Percentiles rank a stretch among this genome's conserved stretches.
Conservation (phyloP, 306 rosid genomes). For the Ziziphus jujuba region DNA sequence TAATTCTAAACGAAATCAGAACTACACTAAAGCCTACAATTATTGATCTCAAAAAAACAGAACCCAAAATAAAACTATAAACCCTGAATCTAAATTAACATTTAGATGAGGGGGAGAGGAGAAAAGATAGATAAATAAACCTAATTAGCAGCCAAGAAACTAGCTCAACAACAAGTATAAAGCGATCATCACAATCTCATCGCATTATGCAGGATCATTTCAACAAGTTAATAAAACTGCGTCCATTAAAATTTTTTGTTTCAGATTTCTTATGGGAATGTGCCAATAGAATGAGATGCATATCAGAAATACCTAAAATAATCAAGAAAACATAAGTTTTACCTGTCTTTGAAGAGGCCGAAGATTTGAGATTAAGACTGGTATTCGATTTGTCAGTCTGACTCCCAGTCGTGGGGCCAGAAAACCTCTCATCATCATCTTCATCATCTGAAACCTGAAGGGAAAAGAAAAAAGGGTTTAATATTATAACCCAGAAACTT, state of each 20-base stretch:
- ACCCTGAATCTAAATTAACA: too few species aligned
- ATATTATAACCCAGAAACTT: not conserved
- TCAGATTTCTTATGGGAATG: not conserved
- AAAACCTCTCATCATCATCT: slow-evolving; percentile 58
- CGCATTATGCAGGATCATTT: too few species aligned
- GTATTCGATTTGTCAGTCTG: slow-evolving; percentile 57
- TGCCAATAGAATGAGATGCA: not conserved
- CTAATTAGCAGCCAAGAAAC: too few species aligned
- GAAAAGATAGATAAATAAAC: too few species aligned
- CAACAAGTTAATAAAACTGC: not conserved
- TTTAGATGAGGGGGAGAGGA: too few species aligned
- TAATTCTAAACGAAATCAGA: not conserved
- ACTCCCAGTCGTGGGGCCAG: slow-evolving; percentile 61
- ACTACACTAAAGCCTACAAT: not conserved
- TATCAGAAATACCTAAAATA: not conserved
- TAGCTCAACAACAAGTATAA: too few species aligned
- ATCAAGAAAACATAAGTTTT: not conserved
- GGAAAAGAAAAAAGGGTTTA: too few species aligned
- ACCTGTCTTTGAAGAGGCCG: slow-evolving; percentile 45
- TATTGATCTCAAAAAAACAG: not conserved
- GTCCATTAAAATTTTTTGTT: not conserved
- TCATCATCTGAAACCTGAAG: slow-evolving; percentile 64
- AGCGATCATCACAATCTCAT: too few species aligned
- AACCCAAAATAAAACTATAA: too few species aligned
- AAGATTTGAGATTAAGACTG: slow-evolving; percentile 26